Evolutionary conservation across 352 stramenopile genomes (phyloP).

Genomic region (Pythium biforme): DNA sequence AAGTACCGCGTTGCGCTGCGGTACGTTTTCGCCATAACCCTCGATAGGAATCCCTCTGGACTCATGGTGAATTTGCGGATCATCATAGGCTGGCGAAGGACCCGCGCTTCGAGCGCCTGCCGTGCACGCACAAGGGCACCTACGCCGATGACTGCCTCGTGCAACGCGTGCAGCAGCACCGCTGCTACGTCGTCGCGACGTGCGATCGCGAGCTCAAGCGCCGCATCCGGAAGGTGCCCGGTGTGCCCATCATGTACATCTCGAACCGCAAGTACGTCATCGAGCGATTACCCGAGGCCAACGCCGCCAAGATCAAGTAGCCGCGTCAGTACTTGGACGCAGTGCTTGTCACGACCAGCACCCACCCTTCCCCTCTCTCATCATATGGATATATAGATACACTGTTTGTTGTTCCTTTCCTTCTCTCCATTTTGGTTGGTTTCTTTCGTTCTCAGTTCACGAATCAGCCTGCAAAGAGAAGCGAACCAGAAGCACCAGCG

Average conservation of each 20-base stretch:
- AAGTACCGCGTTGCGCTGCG: slow-evolving; percentile 95
- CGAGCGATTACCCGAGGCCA: slow-evolving; percentile 98
- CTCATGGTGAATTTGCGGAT: no score
- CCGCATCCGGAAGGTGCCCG: slow-evolving; percentile 98
- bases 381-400: slow-evolving; percentile 1
- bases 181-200: slow-evolving; percentile 99
- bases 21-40: slow-evolving; percentile 16
- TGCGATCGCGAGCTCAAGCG: slow-evolving; percentile 99
- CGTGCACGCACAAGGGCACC: slow-evolving; percentile 97
- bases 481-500: slow-evolving; percentile 9
- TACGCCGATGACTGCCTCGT: slow-evolving; percentile 99
- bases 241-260: slow-evolving; percentile 99
- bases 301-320: slow-evolving; percentile 88
- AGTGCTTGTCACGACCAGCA: no score
- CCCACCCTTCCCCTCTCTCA: no score
- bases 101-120: slow-evolving; percentile 97
- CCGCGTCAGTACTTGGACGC: neutral
- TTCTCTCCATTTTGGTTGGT: neutral
- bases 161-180: slow-evolving; percentile 90
- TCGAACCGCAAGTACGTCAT: slow-evolving; percentile 99
- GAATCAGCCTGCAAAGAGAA: slow-evolving; percentile 5
- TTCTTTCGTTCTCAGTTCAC: no score
- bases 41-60: no score
- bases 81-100: slow-evolving; percentile 94
- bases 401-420: neutral